Evolutionary conservation across 2,329 filamentous ascomycete species (phyloP).

Genomic region (Ploettnerulaceae sp.): DNA sequence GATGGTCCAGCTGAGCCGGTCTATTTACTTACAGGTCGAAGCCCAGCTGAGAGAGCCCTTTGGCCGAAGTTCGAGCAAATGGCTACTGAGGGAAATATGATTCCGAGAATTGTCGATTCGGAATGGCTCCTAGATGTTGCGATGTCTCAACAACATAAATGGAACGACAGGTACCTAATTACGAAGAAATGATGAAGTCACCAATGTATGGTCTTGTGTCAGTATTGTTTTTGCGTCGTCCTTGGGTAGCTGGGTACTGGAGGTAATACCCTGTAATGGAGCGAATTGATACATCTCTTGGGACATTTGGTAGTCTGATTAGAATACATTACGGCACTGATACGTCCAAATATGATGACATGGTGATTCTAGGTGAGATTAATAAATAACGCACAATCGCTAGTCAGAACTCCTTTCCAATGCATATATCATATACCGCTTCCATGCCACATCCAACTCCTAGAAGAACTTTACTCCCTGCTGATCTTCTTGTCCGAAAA

Average conservation of each 20-base stretch:
- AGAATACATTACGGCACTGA: too few species aligned
- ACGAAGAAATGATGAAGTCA: neutral
- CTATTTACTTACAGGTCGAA: conserved; percentile 72
- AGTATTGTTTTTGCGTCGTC: neutral
- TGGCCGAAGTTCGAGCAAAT: conserved; percentile 79
- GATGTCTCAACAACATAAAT: conserved; percentile 78
- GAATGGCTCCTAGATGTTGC: conserved; percentile 90
- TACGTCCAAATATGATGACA: too few species aligned
- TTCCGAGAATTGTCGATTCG: conserved; percentile 71
- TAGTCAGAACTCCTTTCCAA: conserved; percentile 14
- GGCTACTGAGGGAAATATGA: conserved; percentile 72
- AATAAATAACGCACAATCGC: too few species aligned
- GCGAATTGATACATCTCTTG: neutral
- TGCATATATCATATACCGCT: too few species aligned
- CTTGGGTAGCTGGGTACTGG: neutral
- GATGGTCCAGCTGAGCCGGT: conserved; percentile 63
- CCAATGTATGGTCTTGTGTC: neutral
- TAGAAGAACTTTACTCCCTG: conserved; percentile 96
- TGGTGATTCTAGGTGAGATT: too few species aligned
- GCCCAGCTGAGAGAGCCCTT: conserved; percentile 62
- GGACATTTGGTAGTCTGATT: conserved; percentile 4
- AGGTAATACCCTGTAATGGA: conserved; percentile 14
- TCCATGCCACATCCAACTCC: conserved; percentile 27
- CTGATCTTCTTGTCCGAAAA: conserved; percentile 85
- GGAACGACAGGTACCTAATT: conserved; percentile 55